Conservation (phyloP, 768 basidiomycete genomes). For the Amanita thiersii region DNA sequence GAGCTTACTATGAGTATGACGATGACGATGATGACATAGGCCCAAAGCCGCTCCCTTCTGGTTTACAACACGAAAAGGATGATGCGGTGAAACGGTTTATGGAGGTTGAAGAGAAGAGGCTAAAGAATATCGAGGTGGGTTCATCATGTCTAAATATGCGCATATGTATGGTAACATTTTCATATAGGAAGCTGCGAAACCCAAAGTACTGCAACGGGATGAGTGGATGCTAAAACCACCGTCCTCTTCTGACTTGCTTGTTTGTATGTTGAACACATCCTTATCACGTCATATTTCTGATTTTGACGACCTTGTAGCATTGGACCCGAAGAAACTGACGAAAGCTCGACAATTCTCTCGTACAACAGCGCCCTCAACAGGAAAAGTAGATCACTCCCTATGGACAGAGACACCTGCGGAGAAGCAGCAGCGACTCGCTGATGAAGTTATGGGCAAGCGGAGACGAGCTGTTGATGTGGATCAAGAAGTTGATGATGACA, state of each 20-base stretch:
- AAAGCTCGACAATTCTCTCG: slow-evolving; percentile 77
- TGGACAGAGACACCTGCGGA: slow-evolving; percentile 99
- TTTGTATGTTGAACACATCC: slow-evolving; percentile 42
- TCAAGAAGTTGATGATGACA: slow-evolving; percentile 33
- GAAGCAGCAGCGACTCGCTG: slow-evolving; percentile 82
- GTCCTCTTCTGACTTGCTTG: slow-evolving; percentile 67
- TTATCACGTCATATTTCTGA: not conserved
- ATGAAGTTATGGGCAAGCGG: slow-evolving; percentile 91
- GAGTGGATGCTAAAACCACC: slow-evolving; percentile 99
- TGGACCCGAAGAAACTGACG: slow-evolving; percentile 76
- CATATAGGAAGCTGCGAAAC: slow-evolving; percentile 62
- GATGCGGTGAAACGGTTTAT: slow-evolving; percentile 78
- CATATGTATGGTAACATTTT: not conserved
- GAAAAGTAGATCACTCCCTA: slow-evolving; percentile 51
- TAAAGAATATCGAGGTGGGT: slow-evolving; percentile 58
- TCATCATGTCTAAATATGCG: not conserved
- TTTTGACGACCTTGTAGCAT: slow-evolving; percentile 34
- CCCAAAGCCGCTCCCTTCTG: slow-evolving; percentile 63
- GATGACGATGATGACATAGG: slow-evolving; percentile 79
- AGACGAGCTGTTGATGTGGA: slow-evolving; percentile 55
- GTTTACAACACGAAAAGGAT: slow-evolving; percentile 30
- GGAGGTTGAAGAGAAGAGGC: slow-evolving; percentile 73
- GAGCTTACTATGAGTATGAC: slow-evolving; percentile 22
- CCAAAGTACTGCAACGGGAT: slow-evolving; percentile 74
- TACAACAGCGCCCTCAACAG: slow-evolving; percentile 32